These are phyloP conservation scores for Pyronema omphalodes DNA, from an alignment of 495 filamentous ascomycete genomes.

Conservation along the genomic window DNA sequence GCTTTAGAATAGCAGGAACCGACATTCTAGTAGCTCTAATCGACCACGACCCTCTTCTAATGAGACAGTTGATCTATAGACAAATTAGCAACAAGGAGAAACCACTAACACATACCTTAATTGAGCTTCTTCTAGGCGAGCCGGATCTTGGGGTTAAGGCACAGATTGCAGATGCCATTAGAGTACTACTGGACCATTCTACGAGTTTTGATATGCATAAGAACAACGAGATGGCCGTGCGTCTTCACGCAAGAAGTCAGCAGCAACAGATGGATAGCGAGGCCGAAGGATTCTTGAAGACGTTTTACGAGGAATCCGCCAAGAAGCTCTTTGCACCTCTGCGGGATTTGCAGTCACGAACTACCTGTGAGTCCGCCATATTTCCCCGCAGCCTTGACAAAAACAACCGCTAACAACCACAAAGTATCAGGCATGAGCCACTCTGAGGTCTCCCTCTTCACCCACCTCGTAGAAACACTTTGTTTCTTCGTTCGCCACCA, in stretches of 20 bases:
- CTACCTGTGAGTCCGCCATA: constrained; percentile 31
- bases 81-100: constrained; percentile 71
- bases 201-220: constrained; percentile 46
- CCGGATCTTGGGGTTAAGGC: constrained; percentile 87
- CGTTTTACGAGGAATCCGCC: constrained; percentile 81
- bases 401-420: no score
- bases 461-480: constrained; percentile 82
- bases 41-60: constrained; percentile 87
- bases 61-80: constrained; percentile 78
- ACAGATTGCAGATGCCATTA: constrained; percentile 89
- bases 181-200: constrained; percentile 78
- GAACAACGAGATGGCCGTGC: constrained; percentile 43
- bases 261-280: constrained; percentile 44
- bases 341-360: constrained; percentile 54
- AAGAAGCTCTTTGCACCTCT: constrained; percentile 74
- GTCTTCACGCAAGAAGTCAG: constrained; percentile 32
- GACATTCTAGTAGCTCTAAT: constrained; percentile 88
- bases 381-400: neutral
- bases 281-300: constrained; percentile 63
- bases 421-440: no score
- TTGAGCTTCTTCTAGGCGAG: constrained; percentile 80
- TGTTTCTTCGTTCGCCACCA: constrained; percentile 90
- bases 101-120: constrained; percentile 81
- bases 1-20: constrained; percentile 78
- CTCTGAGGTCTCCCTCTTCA: constrained; percentile 68